Base-by-base conservation (phyloP, 2,329 filamentous ascomycete genomes). In the Ilyonectria sp. region DNA sequence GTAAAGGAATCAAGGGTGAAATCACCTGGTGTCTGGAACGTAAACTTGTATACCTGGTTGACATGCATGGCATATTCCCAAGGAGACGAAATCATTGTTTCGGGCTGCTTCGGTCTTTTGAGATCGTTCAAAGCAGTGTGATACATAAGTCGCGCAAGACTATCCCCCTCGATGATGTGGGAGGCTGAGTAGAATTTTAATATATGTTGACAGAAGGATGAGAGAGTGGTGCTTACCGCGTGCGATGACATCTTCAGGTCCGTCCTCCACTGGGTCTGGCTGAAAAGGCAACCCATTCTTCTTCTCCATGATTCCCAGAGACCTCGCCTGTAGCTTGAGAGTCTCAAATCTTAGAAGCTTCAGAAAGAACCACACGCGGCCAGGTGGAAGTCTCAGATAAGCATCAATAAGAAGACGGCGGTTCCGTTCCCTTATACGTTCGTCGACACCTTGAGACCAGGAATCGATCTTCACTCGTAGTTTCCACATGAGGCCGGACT, bases 321-420 rank as follows among this genome's bases (percentile, higher is more conserved):
- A 40, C 13, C 15, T 40, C 3, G 37, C 37, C 15, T 40, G 37
- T 10, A 15, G 40, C 8, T 17, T 15, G 6, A 23, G 6, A 58
- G 6, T 7, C 6, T 17, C 43, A 11, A 1, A 81, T 88, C 77
- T 87, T 76, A 75, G 60, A 31, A 7, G 15, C 17, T 40, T 66
- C 35, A 63, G 2, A n/a, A 47, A 67, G 19, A 64, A 10, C 60
- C 64, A 64, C 19, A 67, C 49, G 10, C 64, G 55, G 10, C 9
- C 10, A 0, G 35, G 37, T 1, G 64, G 64, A 35, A 58, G 33
- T 1, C 43, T 23, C 13, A 63, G 35, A 11, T 64, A 67, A 23
- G 23, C 35, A 3, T 47, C 46, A 6, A 43, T 15, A 2, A 67
- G 49, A 15, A 67, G 37, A 1, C 17, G 1, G 6, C 64, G 52